phyloP scores from a whole-genome alignment of 257 asterid species.

The Nicotiana benthamiana region DNA sequence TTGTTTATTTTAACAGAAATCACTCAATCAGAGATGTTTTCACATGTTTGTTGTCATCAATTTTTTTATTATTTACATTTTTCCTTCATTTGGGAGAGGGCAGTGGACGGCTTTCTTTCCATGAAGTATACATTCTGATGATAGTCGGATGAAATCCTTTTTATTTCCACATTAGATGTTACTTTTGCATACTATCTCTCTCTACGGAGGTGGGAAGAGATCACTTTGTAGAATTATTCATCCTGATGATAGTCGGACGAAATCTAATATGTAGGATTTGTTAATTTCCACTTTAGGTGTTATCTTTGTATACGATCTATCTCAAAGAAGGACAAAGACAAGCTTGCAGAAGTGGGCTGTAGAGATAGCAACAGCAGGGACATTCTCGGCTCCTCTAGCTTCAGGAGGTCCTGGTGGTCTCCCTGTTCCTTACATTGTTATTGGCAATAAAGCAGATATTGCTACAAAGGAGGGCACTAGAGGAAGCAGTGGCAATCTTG shows the following conservation, averaged over 20 bases:
- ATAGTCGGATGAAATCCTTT: background rate
- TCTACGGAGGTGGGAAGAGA: background rate
- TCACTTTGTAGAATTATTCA: background rate
- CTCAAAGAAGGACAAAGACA: slow-evolving; percentile 85
- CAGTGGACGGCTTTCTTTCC: background rate
- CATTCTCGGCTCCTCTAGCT: slow-evolving; percentile 92
- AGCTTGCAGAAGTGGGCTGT: slow-evolving; percentile 93
- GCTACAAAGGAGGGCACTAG: slow-evolving; percentile 30
- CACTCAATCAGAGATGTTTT: background rate
- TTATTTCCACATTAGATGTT: background rate
- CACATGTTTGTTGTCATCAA: background rate
- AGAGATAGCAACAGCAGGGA: slow-evolving; percentile 76
- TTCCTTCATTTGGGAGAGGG: background rate
- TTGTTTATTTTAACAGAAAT: background rate
- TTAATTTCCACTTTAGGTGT: slow-evolving; percentile 48
- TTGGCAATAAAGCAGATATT: slow-evolving; percentile 84
- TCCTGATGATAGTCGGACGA: background rate
- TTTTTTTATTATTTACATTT: background rate
- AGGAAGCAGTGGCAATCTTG: slow-evolving; percentile 95
- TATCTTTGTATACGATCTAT: slow-evolving; percentile 88
- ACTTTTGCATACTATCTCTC: background rate
- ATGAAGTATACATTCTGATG: background rate
- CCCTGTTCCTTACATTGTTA: slow-evolving; percentile 86
- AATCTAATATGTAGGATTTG: background rate
- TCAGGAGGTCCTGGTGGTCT: slow-evolving; percentile 96